Evolutionary conservation across 805 yeast genomes (phyloP), one percentile per base, ranked within the genome.

Genomic region (Suhomyces sp.): DNA sequence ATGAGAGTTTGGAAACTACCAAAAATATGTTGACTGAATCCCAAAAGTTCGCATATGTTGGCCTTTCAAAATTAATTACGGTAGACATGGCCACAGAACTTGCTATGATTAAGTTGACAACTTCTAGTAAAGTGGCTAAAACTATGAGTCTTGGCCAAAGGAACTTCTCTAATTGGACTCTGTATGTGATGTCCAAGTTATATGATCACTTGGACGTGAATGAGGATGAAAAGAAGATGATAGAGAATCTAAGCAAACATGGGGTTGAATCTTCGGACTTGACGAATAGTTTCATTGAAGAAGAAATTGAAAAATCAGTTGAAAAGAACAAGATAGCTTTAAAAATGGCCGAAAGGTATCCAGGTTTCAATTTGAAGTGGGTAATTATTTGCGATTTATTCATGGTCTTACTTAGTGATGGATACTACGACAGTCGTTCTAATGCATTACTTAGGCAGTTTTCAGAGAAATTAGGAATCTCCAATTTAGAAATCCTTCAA

Each of bases 21-120:
- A 87, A 81, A 54, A 76, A 79, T 16, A 76, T 93, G 77, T 70
- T 93, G 11, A 71, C 79, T 6, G 98, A 88, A 12, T 69, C 83
- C 11, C 96, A 93, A 56, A 82, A 86, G 50, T 82, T 90, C 42
- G 98, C 98, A 2, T 93, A 93, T 53, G 84, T 85, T 5, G 98
- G 96, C 0, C 70, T 91, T 7, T 79, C 83, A 6, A 83, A 85
- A 47, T 72, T 93, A 22, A 71, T 83, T 5, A 74, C 81, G 34
- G 85, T 83, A 16, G 85, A 84, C 14, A 78, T 88, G 83, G 95
- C 95, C 13, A 76, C 86, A 0, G 79, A 78, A n/a, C 60, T 90
- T 39, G 90, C 93, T 1, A 63, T 67, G 33, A 55, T 79, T 14
- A 72, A 77, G 37, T 54, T 68, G 14, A 75, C 76, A 7, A 66